These are phyloP conservation scores for Ustilago sp. DNA, from an alignment of 1,284 basidiomycete species.

Conservation along the genomic window DNA sequence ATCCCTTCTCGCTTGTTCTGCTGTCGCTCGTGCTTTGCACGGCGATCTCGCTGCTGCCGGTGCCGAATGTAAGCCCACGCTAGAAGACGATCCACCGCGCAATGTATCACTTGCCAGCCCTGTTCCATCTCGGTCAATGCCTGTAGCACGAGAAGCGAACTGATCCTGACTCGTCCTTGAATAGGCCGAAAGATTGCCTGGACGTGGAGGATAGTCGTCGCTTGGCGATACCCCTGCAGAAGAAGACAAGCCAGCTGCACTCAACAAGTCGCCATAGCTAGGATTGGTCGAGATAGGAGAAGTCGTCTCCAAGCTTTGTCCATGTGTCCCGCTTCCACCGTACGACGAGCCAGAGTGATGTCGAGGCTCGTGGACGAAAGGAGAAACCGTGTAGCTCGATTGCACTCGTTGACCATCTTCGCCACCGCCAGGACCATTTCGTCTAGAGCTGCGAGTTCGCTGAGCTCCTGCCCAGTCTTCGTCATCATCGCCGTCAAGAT, in stretches of 20 bases:
- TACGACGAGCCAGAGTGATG: slow-evolving; percentile 14
- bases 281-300: slow-evolving; percentile 26
- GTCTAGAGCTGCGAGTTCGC: slow-evolving; percentile 15
- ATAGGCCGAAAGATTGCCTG: slow-evolving; percentile 20
- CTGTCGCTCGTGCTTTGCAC: slow-evolving; percentile 28
- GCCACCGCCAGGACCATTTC: background rate
- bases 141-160: slow-evolving; percentile 12
- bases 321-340: slow-evolving; percentile 5
- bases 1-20: slow-evolving; percentile 26
- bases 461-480: slow-evolving; percentile 16
- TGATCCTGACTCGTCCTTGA: slow-evolving; percentile 31
- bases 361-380: slow-evolving; percentile 50
- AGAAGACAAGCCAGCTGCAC: slow-evolving; percentile 18
- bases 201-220: slow-evolving; percentile 21
- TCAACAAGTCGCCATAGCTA: slow-evolving; percentile 43
- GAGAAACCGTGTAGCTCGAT: slow-evolving; percentile 45
- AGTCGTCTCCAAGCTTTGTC: slow-evolving; percentile 42
- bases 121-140: slow-evolving; percentile 2
- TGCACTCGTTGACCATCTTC: slow-evolving; percentile 6
- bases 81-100: slow-evolving; percentile 5
- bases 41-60: slow-evolving; percentile 10
- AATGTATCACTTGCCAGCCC: background rate
- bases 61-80: slow-evolving; percentile 21
- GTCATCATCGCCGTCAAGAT: slow-evolving; percentile 58
- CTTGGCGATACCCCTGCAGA: slow-evolving; percentile 14